These are phyloP conservation scores for Larix kaempferi DNA, from an alignment of 75 land plant genomes.

Conservation along the genomic window DNA sequence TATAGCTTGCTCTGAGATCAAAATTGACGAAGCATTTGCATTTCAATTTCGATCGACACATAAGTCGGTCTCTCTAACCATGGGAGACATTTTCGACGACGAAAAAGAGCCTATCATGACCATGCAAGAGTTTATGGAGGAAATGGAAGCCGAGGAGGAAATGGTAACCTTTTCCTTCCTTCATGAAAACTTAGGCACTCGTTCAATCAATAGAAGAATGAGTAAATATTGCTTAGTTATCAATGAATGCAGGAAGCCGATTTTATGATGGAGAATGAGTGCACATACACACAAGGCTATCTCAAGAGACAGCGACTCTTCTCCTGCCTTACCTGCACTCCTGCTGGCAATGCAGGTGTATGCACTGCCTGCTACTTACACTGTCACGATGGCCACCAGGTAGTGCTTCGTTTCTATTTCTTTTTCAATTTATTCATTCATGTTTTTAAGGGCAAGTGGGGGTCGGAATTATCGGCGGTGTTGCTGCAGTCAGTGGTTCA, in stretches of 20 bases:
- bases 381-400: slow-evolving; percentile 53
- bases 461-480: too few species aligned
- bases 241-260: slow-evolving; percentile 31
- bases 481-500: too few species aligned
- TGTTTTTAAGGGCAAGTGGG: too few species aligned
- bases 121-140: slow-evolving; percentile 61
- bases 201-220: neutral
- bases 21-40: too few species aligned
- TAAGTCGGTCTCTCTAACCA: neutral
- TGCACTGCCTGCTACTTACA: slow-evolving; percentile 36
- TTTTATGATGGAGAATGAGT: slow-evolving; percentile 35
- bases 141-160: slow-evolving; percentile 68
- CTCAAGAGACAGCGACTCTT: slow-evolving; percentile 40
- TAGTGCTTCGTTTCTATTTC: neutral
- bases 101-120: slow-evolving; percentile 52
- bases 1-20: too few species aligned
- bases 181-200: neutral
- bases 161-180: slow-evolving; percentile 41
- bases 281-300: slow-evolving; percentile 42
- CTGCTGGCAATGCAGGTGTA: slow-evolving; percentile 40
- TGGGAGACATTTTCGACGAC: slow-evolving; percentile 49
- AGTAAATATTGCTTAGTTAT: neutral
- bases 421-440: too few species aligned
- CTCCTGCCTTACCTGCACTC: slow-evolving; percentile 39
- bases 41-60: too few species aligned